phyloP scores from a whole-genome alignment of 345 rosid species.

The Aethionema arabicum region DNA sequence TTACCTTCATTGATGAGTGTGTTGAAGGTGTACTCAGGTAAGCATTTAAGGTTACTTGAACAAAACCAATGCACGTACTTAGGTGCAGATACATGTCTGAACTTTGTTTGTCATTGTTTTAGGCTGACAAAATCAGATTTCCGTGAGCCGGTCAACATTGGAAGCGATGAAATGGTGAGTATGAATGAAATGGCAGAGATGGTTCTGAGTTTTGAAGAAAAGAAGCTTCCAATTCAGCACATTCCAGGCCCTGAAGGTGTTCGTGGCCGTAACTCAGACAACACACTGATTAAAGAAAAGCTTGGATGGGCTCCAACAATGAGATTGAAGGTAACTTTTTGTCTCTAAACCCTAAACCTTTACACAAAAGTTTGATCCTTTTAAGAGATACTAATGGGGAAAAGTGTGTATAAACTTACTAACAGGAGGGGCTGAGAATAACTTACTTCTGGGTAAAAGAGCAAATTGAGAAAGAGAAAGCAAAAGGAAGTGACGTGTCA shows the following conservation, averaged over 20 bases:
- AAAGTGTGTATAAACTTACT: constrained; percentile 4
- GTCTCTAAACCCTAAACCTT: too few relatives aligned
- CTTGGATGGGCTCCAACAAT: constrained; percentile 99
- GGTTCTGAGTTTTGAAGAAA: constrained; percentile 85
- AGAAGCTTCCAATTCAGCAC: constrained; percentile 88
- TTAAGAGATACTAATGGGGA: not conserved
- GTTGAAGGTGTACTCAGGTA: constrained; percentile 98
- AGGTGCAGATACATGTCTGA: not conserved
- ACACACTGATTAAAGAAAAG: constrained; percentile 91
- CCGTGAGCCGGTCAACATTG: constrained; percentile 97
- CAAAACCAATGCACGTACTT: not conserved
- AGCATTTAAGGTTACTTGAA: not conserved
- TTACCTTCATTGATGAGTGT: constrained; percentile 98
- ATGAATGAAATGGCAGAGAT: constrained; percentile 99
- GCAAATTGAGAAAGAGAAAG: constrained; percentile 93
- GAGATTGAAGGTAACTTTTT: constrained; percentile 72
- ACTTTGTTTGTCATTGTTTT: not conserved
- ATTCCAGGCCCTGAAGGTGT: constrained; percentile 99
- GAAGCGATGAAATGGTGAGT: constrained; percentile 99
- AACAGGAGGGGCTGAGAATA: constrained; percentile 86
- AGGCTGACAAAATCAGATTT: constrained; percentile 97
- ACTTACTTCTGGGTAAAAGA: constrained; percentile 97
- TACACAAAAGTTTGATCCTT: not conserved
- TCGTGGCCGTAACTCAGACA: constrained; percentile 98
- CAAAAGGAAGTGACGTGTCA: constrained; percentile 67